Evolutionary conservation across 306 rosid genomes (phyloP).

Genomic region (Delonix regia): DNA sequence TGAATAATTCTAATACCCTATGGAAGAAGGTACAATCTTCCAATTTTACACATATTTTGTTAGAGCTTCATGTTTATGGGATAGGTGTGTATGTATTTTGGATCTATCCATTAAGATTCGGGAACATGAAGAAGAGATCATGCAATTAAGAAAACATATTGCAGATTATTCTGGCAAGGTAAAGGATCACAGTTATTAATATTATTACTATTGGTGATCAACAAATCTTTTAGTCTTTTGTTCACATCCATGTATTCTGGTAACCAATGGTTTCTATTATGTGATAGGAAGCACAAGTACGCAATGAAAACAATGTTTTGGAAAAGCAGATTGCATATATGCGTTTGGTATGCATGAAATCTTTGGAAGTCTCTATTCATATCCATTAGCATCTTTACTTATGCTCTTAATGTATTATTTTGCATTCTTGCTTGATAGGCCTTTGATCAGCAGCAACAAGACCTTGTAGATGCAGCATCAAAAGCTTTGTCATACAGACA

Average conservation of each 20-base stretch:
- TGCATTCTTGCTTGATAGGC: slow-evolving; percentile 47
- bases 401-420: slow-evolving; percentile 18
- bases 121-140: slow-evolving; percentile 87
- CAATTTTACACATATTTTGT: slow-evolving; percentile 28
- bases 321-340: slow-evolving; percentile 96
- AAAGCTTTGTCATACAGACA: slow-evolving; percentile 77
- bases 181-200: slow-evolving; percentile 34
- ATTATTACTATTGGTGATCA: slow-evolving; percentile 18
- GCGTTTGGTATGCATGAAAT: slow-evolving; percentile 70
- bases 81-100: slow-evolving; percentile 25
- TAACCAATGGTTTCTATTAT: slow-evolving; percentile 29
- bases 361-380: slow-evolving; percentile 5
- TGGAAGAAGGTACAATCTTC: slow-evolving; percentile 74
- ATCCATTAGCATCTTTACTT: slow-evolving; percentile 23
- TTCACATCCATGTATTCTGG: slow-evolving; percentile 28
- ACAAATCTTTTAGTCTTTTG: background rate
- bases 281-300: slow-evolving; percentile 79
- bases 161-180: slow-evolving; percentile 91
- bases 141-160: slow-evolving; percentile 76
- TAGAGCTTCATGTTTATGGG: slow-evolving; percentile 32
- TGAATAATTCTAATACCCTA: slow-evolving; percentile 57
- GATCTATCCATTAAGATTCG: slow-evolving; percentile 66
- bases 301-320: slow-evolving; percentile 79
- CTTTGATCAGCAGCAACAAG: slow-evolving; percentile 71
- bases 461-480: slow-evolving; percentile 68